Percentiles rank a stretch among this genome's conserved stretches.
Evolutionary conservation across 192 early-diverging fungal genomes (phyloP).

Genomic region (Coemansia sp.): DNA sequence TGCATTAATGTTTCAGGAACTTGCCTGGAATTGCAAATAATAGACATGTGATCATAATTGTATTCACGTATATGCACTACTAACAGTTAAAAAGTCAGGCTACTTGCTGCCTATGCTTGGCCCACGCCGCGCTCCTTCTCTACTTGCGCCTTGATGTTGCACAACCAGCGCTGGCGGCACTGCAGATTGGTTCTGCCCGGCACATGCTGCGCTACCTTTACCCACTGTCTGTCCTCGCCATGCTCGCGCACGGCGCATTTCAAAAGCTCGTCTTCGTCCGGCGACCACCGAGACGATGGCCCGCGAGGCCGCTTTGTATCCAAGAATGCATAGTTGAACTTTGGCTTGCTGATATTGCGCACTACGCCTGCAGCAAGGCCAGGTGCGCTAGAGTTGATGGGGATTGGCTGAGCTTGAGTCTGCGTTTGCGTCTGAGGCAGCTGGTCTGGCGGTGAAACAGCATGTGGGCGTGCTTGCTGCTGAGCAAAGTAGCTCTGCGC

Average conservation of each 20-base stretch:
- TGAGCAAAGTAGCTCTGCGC: conserved; percentile 34
- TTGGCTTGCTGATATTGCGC: conserved; percentile 47
- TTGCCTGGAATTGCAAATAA: neutral
- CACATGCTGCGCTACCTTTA: conserved; percentile 50
- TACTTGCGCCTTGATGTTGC: conserved; percentile 52
- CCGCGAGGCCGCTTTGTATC: conserved; percentile 52
- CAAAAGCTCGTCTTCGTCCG: conserved; percentile 41
- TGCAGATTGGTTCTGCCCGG: conserved; percentile 51
- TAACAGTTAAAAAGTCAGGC: neutral
- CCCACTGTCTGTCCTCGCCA: conserved; percentile 54
- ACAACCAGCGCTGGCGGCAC: conserved; percentile 55
- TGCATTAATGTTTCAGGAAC: neutral
- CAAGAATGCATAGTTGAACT: conserved; percentile 52
- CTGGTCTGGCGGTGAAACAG: neutral
- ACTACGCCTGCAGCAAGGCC: conserved; percentile 2
- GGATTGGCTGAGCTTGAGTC: conserved; percentile 12
- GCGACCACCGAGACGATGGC: conserved; percentile 44
- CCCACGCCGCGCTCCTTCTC: conserved; percentile 37
- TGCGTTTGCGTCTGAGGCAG: conserved; percentile 7
- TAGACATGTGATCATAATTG: neutral
- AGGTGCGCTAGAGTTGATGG: conserved; percentile 9
- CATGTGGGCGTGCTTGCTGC: conserved; percentile 5
- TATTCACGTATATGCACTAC: neutral
- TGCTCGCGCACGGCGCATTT: conserved; percentile 43
- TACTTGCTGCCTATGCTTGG: conserved; percentile 2